A percentile compares a stretch with the other conserved stretches of the same genome.
These are phyloP conservation scores for Alternaria alternata DNA, from an alignment of 2,329 filamentous ascomycete species.

Conservation along the genomic window DNA sequence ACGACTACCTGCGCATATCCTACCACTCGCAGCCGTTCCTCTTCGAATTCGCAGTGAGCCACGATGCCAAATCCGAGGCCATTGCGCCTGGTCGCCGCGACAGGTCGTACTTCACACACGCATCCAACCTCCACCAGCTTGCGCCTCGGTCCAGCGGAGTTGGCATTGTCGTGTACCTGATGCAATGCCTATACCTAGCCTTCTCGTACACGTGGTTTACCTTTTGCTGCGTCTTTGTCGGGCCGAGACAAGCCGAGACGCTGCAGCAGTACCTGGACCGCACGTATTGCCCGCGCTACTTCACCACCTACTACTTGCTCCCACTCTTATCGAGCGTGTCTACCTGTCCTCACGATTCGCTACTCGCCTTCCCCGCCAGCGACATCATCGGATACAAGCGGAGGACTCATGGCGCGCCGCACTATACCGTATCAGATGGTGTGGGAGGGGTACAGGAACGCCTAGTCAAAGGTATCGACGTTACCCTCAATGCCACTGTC, in stretches of 20 bases:
- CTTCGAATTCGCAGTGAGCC: constrained; percentile 58
- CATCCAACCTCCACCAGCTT: constrained; percentile 63
- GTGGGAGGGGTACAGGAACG: constrained; percentile 60
- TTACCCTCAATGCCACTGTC: constrained; percentile 55
- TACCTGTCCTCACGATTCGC: constrained; percentile 62
- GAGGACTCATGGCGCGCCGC: constrained; percentile 57
- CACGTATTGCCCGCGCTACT: constrained; percentile 60
- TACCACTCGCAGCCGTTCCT: constrained; percentile 62
- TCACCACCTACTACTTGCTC: constrained; percentile 60
- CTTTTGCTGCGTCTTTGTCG: constrained; percentile 60
- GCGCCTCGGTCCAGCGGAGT: constrained; percentile 53
- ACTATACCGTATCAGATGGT: constrained; percentile 62
- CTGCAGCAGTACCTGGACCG: constrained; percentile 60
- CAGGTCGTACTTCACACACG: constrained; percentile 60
- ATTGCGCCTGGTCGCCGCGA: constrained; percentile 3
- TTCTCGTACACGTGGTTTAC: constrained; percentile 64
- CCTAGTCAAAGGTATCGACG: constrained; percentile 53
- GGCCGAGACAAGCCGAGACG: constrained; percentile 55
- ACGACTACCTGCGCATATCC: constrained; percentile 61
- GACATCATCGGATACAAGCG: constrained; percentile 63
- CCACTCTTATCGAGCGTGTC: constrained; percentile 64
- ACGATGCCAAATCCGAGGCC: constrained; percentile 7
- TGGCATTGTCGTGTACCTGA: constrained; percentile 51
- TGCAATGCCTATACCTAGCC: constrained; percentile 57
- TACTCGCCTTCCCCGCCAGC: constrained; percentile 62